Evolutionary conservation across 805 yeast genomes (phyloP).

Genomic region (Vanderwaltozyma polyspora): DNA sequence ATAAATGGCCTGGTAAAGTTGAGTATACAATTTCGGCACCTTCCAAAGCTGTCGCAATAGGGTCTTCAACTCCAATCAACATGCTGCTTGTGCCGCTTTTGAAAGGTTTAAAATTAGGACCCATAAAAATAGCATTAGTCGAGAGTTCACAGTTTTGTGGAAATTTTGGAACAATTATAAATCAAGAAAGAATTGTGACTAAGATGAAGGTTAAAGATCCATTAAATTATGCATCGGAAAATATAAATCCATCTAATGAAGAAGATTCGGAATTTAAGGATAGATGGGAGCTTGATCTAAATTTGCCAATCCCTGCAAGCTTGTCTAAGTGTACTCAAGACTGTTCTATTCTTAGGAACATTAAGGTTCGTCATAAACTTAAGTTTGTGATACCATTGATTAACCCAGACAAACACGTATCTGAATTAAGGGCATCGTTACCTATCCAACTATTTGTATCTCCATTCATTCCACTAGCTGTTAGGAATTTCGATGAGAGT

Average conservation of each 20-base stretch:
- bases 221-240: slow-evolving; percentile 17
- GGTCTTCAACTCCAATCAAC: slow-evolving; percentile 62
- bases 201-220: slow-evolving; percentile 38
- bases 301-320: slow-evolving; percentile 58
- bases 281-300: slow-evolving; percentile 63
- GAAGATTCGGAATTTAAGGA: slow-evolving; percentile 31
- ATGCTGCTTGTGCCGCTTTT: slow-evolving; percentile 66
- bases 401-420: slow-evolving; percentile 87
- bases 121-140: slow-evolving; percentile 50
- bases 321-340: slow-evolving; percentile 77
- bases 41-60: slow-evolving; percentile 80
- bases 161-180: slow-evolving; percentile 44
- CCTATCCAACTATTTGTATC: slow-evolving; percentile 69
- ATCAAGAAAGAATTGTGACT: slow-evolving; percentile 52
- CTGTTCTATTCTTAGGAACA: slow-evolving; percentile 53
- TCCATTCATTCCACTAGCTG: slow-evolving; percentile 65
- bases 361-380: slow-evolving; percentile 82
- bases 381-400: slow-evolving; percentile 68
- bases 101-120: slow-evolving; percentile 73
- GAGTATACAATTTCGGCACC: slow-evolving; percentile 85
- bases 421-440: slow-evolving; percentile 83
- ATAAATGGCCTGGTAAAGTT: slow-evolving; percentile 90
- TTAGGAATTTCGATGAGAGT: slow-evolving; percentile 1
- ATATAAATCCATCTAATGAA: too few species aligned
- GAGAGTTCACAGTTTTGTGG: slow-evolving; percentile 61